Base-by-base conservation (phyloP, 306 rosid genomes). In the Corylus avellana region DNA sequence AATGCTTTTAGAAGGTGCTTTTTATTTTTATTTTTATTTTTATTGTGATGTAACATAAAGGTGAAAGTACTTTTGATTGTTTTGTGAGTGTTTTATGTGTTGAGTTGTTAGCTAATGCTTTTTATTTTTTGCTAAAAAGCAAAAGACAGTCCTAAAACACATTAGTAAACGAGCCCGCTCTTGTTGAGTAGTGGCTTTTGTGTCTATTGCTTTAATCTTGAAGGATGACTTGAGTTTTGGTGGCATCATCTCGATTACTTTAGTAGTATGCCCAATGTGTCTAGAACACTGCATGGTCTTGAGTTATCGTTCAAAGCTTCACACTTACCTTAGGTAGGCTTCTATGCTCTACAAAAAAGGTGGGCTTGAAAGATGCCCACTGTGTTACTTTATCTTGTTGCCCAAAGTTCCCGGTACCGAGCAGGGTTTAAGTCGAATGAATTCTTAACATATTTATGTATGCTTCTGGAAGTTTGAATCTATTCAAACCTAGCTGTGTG, bases 331-430 rank as follows among this genome's bases (percentile, higher is more conserved):
- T 14, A 37, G 48, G 3, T 39, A 66, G 47, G 14, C 12, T 37
- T 66, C 71, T 35, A 66, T 22, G 20, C 71, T 37, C 71, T 37
- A 17, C 49, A 37, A 66, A 3, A 1, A 58, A 58, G 13, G 49
- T 39, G 22, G 72, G 72, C 72, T 39, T 18, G 6, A 32, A 16
- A 18, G 72, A 13, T 66, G 18, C 66, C 37, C 50, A 37, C 22
- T 66, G 49, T 67, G 18, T 39, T 66, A 67, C 49, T 67, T 11
- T 67, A 18, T 67, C 51, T 67, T 67, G 50, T 67, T 67, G 72
- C 50, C 25, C 49, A 39, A 17, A 18, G 49, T 42, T 64, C 25
- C 50, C 17, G 8, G 29, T 17, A 3, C 42, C 27, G 18, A 16
- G 47, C 70, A 64, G 70, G 47, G 20, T 64, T 17, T 64, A 61